Percentiles rank a stretch among this genome's conserved stretches.
These are phyloP conservation scores for Xylaria venustula DNA, from an alignment of 495 filamentous ascomycete species.

Conservation along the genomic window DNA sequence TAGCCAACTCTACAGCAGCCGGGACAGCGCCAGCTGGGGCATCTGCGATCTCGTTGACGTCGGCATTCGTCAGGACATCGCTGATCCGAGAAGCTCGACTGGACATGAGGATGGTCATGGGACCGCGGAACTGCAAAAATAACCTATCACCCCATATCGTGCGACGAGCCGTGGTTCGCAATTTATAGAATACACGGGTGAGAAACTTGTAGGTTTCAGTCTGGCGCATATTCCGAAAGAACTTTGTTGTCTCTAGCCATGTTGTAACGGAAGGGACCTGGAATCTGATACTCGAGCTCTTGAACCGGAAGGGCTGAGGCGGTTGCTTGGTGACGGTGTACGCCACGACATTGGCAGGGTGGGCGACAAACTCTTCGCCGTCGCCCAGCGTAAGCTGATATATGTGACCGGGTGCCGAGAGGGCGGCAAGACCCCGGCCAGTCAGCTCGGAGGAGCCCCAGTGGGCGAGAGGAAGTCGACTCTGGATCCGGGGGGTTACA, in stretches of 20 bases:
- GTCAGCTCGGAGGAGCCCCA: slow-evolving; percentile 90
- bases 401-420: slow-evolving; percentile 81
- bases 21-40: slow-evolving; percentile 59
- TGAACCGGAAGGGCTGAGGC: slow-evolving; percentile 81
- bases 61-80: slow-evolving; percentile 69
- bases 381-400: slow-evolving; percentile 75
- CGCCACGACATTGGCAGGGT: slow-evolving; percentile 84
- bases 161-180: slow-evolving; percentile 72
- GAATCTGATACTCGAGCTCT: slow-evolving; percentile 69
- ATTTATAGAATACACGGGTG: slow-evolving; percentile 55
- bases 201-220: slow-evolving; percentile 69
- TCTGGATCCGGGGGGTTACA: slow-evolving; percentile 71
- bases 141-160: slow-evolving; percentile 93
- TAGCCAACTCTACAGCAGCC: slow-evolving; percentile 43
- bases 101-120: slow-evolving; percentile 80
- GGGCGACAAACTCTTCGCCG: slow-evolving; percentile 83
- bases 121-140: slow-evolving; percentile 86
- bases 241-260: slow-evolving; percentile 57
- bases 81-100: slow-evolving; percentile 71
- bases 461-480: slow-evolving; percentile 72
- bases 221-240: slow-evolving; percentile 66
- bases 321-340: slow-evolving; percentile 73
- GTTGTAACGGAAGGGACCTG: slow-evolving; percentile 68
- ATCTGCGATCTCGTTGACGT: slow-evolving; percentile 86
- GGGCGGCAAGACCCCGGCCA: slow-evolving; percentile 79